Percentiles rank a stretch among this genome's conserved stretches.
Conservation (phyloP, 768 basidiomycete genomes). For the Boletus rufocinnamomeus region DNA sequence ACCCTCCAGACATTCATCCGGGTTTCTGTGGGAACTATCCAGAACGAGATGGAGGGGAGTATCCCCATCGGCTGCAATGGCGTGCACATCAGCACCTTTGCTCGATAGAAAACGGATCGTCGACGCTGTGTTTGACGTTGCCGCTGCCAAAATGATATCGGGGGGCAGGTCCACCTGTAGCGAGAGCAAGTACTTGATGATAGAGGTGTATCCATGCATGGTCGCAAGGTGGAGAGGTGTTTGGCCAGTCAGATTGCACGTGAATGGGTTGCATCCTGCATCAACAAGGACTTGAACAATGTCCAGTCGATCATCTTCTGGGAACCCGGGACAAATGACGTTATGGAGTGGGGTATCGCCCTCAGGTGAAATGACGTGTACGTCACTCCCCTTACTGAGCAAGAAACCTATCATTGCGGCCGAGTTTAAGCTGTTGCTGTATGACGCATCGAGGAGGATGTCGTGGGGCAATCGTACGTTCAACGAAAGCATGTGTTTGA, state of each 20-base stretch:
- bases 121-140: not conserved
- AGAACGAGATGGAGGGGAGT: not conserved
- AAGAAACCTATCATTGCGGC: too few relatives aligned
- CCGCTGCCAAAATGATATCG: not conserved
- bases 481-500: constrained; percentile 1
- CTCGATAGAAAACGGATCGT: not conserved
- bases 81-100: not conserved
- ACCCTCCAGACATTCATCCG: not conserved
- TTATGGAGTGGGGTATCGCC: too few relatives aligned
- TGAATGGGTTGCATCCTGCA: constrained; percentile 11
- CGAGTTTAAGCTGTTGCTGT: too few relatives aligned
- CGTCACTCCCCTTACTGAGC: too few relatives aligned
- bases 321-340: too few relatives aligned
- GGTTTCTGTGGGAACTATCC: rapidly evolving
- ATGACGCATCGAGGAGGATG: constrained; percentile 9
- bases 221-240: constrained; percentile 2
- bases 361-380: too few relatives aligned
- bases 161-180: not conserved
- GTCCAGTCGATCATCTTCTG: not conserved
- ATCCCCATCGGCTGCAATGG: not conserved
- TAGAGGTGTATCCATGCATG: not conserved
- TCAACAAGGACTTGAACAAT: not conserved
- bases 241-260: not conserved
- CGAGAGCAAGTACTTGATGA: constrained; percentile 2
- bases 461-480: not conserved